Percentiles rank a stretch among this genome's conserved stretches.
Conservation (phyloP, 2,329 filamentous ascomycete species). For the Aspergillus nomiae region DNA sequence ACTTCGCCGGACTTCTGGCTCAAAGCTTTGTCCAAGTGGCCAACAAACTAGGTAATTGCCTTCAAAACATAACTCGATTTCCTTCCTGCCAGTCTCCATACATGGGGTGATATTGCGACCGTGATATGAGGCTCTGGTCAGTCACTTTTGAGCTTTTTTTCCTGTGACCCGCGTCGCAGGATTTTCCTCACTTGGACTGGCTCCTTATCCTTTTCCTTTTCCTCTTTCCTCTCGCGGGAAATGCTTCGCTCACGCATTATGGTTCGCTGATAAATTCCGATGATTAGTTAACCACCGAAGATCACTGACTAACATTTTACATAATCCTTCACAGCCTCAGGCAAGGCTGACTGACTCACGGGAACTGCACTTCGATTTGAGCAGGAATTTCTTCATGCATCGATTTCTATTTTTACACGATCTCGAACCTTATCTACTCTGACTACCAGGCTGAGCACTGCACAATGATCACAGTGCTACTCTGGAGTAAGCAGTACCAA, state of each 20-base stretch:
- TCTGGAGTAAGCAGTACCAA: background rate
- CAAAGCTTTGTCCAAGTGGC: background rate
- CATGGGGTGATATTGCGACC: background rate
- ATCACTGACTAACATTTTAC: background rate
- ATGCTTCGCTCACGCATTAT: background rate
- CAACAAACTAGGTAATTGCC: conserved; percentile 3
- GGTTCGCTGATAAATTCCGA: background rate
- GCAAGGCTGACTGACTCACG: background rate
- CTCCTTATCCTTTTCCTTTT: background rate
- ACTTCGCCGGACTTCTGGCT: background rate
- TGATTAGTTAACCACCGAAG: background rate
- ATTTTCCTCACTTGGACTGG: background rate
- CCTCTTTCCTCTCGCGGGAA: background rate
- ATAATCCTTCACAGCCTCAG: conserved; percentile 2
- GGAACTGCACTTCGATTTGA: background rate
- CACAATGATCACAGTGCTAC: background rate
- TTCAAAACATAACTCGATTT: background rate
- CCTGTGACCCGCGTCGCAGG: background rate
- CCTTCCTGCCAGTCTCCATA: background rate
- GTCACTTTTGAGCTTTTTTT: background rate
- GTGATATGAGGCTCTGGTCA: background rate
- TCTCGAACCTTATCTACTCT: background rate
- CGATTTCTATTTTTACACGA: background rate
- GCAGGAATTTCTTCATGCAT: background rate
- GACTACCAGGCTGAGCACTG: background rate